Conservation (phyloP, 2,329 filamentous ascomycete species). For the Macroventuria anomochaeta region DNA sequence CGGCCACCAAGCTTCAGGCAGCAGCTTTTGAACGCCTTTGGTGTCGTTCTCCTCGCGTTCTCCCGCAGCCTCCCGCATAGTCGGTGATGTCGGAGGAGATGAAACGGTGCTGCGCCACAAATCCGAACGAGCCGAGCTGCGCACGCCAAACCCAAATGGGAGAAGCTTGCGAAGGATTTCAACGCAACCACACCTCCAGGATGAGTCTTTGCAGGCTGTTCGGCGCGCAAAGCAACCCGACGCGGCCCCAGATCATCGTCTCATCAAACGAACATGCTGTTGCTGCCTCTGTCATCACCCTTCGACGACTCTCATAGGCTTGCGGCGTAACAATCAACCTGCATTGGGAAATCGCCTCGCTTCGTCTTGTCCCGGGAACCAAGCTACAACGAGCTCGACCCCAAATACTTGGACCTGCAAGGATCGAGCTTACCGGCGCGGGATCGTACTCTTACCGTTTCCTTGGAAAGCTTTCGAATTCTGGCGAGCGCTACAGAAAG, state of each 20-base stretch:
- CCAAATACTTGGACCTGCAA: slow-evolving; percentile 1
- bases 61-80: slow-evolving; percentile 4
- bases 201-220: slow-evolving; percentile 18
- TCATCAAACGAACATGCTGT: slow-evolving; percentile 14
- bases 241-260: slow-evolving; percentile 15
- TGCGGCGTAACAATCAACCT: slow-evolving; percentile 4
- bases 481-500: slow-evolving; percentile 9
- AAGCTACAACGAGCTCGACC: slow-evolving; percentile 1
- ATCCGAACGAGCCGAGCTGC: not conserved
- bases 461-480: slow-evolving; percentile 5
- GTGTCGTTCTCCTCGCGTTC: slow-evolving; percentile 1
- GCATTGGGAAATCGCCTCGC: slow-evolving; percentile 21
- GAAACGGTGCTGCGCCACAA: slow-evolving; percentile 9
- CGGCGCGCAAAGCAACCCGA: slow-evolving; percentile 18
- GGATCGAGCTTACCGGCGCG: slow-evolving; percentile 12
- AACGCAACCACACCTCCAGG: slow-evolving; percentile 10
- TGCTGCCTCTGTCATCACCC: slow-evolving; percentile 15
- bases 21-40: slow-evolving; percentile 6
- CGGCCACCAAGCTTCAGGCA: slow-evolving; percentile 2
- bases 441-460: not conserved
- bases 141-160: slow-evolving; percentile 17
- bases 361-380: slow-evolving; percentile 16
- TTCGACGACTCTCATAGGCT: slow-evolving; percentile 23
- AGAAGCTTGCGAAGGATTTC: slow-evolving; percentile 33
- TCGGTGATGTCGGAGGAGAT: not conserved